phyloP scores from a whole-genome alignment of 495 filamentous ascomycete species.

The Tuber brumale region DNA sequence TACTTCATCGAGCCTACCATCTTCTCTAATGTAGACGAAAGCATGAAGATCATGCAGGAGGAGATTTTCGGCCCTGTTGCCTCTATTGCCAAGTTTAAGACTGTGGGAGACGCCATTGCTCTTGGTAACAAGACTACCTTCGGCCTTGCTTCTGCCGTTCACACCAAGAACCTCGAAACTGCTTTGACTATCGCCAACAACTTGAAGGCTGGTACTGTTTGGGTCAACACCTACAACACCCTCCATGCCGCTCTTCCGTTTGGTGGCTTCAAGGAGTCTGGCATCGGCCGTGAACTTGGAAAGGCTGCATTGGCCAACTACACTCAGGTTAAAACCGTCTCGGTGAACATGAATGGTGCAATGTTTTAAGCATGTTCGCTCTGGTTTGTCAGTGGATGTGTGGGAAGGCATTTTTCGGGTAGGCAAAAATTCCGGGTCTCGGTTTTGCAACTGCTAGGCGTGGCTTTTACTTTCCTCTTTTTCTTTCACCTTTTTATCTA shows the following conservation, averaged over 20 bases:
- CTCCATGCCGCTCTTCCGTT: conserved; percentile 70
- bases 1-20: conserved; percentile 99
- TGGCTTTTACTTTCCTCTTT: conserved; percentile 4
- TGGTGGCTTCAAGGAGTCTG: conserved; percentile 88
- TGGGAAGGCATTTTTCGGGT: conserved; percentile 7
- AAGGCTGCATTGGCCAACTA: conserved; percentile 91
- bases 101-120: conserved; percentile 73
- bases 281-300: conserved; percentile 89
- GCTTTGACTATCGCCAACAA: conserved; percentile 79
- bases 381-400: background rate
- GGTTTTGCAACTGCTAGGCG: conserved; percentile 13
- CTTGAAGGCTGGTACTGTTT: conserved; percentile 83
- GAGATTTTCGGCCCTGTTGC: conserved; percentile 97
- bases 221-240: conserved; percentile 91
- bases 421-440: conserved; percentile 2
- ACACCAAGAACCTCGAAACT: conserved; percentile 90
- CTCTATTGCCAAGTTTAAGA: conserved; percentile 88
- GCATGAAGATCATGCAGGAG: conserved; percentile 99
- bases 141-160: conserved; percentile 83
- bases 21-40: conserved; percentile 76
- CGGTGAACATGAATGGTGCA: conserved; percentile 48
- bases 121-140: conserved; percentile 77
- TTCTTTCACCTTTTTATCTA: conserved; percentile 7
- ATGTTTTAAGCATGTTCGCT: background rate
- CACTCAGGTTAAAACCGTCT: conserved; percentile 64